A percentile compares a stretch with the other conserved stretches of the same genome.
These are phyloP conservation scores for Amanita inopinata DNA, from an alignment of 768 basidiomycete genomes.

Conservation along the genomic window DNA sequence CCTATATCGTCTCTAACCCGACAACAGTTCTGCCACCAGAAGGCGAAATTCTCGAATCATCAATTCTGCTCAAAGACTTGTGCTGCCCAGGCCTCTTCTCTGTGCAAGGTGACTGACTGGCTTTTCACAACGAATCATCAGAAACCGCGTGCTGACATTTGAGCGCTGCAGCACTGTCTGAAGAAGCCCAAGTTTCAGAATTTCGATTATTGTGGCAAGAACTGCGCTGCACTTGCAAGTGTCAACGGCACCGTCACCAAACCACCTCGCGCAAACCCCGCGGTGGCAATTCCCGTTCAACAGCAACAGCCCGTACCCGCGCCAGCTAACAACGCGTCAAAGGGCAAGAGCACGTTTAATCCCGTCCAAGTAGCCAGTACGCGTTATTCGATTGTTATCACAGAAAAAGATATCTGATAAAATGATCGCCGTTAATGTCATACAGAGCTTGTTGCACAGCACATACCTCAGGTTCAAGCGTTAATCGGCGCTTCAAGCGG, in stretches of 20 bases:
- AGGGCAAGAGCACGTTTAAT: conserved; percentile 19
- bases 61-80: conserved; percentile 48
- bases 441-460: conserved; percentile 35
- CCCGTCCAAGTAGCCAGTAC: conserved; percentile 31
- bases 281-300: background rate
- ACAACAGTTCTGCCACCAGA: conserved; percentile 38
- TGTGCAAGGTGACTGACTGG: conserved; percentile 31
- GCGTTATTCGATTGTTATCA: conserved; percentile 11
- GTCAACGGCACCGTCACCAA: conserved; percentile 10
- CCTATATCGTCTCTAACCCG: background rate
- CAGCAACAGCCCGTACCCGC: background rate
- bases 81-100: conserved; percentile 31
- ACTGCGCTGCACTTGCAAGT: conserved; percentile 42
- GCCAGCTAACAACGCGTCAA: conserved; percentile 11
- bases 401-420: background rate
- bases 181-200: conserved; percentile 49
- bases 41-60: conserved; percentile 36
- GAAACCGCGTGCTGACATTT: too few relatives aligned
- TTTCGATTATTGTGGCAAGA: conserved; percentile 57
- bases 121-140: too few relatives aligned
- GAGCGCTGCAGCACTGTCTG: conserved; percentile 36
- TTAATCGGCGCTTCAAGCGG: conserved; percentile 17
- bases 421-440: background rate
- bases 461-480: conserved; percentile 37
- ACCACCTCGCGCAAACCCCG: conserved; percentile 9